phyloP scores from a whole-genome alignment of 805 yeast species.

The Saturnispora mendoncae region DNA sequence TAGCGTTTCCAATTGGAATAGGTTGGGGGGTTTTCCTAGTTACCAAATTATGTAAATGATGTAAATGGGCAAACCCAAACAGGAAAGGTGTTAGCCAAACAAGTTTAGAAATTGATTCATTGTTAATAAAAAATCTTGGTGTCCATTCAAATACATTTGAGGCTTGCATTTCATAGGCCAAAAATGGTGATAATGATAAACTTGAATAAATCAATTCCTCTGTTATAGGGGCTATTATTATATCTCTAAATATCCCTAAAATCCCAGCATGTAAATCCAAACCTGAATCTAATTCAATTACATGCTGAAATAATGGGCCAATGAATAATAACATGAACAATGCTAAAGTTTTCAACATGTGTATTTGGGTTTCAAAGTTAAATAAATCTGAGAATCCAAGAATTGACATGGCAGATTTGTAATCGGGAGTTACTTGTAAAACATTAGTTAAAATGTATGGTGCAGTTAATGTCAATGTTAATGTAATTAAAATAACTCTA shows the following conservation, averaged over 20 bases:
- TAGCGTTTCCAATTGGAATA: slow-evolving; percentile 25
- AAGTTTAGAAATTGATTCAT: slow-evolving; percentile 16
- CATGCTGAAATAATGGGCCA: slow-evolving; percentile 23
- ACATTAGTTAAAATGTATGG: slow-evolving; percentile 26
- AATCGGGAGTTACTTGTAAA: slow-evolving; percentile 12
- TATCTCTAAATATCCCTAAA: slow-evolving; percentile 35
- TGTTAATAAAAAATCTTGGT: slow-evolving; percentile 6
- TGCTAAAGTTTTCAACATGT: slow-evolving; percentile 11
- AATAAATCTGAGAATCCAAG: slow-evolving; percentile 16
- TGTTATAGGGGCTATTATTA: slow-evolving; percentile 63
- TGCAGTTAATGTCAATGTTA: slow-evolving; percentile 23
- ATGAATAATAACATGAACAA: slow-evolving; percentile 27
- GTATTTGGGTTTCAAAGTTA: background rate
- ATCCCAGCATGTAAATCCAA: slow-evolving; percentile 5
- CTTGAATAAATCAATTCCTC: slow-evolving; percentile 70
- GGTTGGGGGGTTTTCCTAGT: slow-evolving; percentile 20
- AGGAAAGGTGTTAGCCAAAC: slow-evolving; percentile 43
- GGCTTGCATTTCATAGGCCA: slow-evolving; percentile 6
- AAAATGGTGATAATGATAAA: slow-evolving; percentile 13
- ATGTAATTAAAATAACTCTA: slow-evolving; percentile 30
- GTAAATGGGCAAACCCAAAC: slow-evolving; percentile 73
- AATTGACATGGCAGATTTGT: slow-evolving; percentile 4
- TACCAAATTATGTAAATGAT: slow-evolving; percentile 53
- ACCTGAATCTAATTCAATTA: background rate
- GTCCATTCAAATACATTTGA: background rate